Base-by-base conservation (phyloP, 371 early-diverging fungal species). In the Quaeritorhiza haematococci region DNA sequence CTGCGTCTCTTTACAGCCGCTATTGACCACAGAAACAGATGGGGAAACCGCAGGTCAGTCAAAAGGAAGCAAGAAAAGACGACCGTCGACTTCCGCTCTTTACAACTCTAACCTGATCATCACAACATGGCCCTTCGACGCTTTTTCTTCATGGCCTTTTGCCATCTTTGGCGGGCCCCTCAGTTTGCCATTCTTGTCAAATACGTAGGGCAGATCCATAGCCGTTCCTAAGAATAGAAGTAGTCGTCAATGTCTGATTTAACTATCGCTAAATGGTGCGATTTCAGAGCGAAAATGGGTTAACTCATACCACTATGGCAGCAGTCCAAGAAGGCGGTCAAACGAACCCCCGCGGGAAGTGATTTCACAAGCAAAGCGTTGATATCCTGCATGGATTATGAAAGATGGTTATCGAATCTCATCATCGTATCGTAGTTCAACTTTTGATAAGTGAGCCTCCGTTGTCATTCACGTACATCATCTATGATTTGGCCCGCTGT, bases 1-100 rank as follows among this genome's bases (percentile, higher is more conserved):
- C 68, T 96, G 94, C 63, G 77, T 79, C 63, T 96, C 96, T 67
- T 84, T 88, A 72, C 95, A 96, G 1, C 84, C 95, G 45, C 53
- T 58, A n/a, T 51, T 15, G 8, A 58, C n/a, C n/a, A n/a, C n/a
- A n/a, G n/a, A n/a, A n/a, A n/a, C n/a, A n/a, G n/a, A n/a, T n/a
- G n/a, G n/a, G n/a, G n/a, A n/a, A n/a, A n/a, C n/a, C n/a, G n/a
- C n/a, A n/a, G n/a, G n/a, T n/a, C n/a, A n/a, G 33, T 4, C 21
- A n/a, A 27, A 55, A 26, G 8, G 15, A 5, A 32, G 35, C 13
- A 17, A 13, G 6, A 21, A 7, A 21, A 53, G 49, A 6, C 7
- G 56, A 21, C 4, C 7, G 55, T 24, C 51, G n/a, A 8, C 6
- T 7, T 7, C 7, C 15, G 8, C 24, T 34, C 44, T 19, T 53